Evolutionary conservation across 2,329 filamentous ascomycete species (phyloP), one percentile per base, ranked within the genome.

Genomic region (Xylariaceae sp.): DNA sequence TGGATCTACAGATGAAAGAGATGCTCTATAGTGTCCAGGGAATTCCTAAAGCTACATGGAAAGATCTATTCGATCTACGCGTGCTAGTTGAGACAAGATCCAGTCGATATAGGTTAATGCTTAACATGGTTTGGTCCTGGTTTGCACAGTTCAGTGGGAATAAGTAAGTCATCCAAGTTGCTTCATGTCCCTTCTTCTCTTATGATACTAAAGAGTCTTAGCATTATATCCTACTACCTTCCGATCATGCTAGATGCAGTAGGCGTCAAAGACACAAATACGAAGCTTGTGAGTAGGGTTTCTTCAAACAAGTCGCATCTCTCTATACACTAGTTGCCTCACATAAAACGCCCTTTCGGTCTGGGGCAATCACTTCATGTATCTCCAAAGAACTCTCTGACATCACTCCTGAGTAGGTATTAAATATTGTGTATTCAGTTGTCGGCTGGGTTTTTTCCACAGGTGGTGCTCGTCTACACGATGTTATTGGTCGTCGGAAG

Each of bases 91-190:
- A 72, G 43, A 67, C 65, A 1, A 69, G 68, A 4, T 68, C 73
- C 13, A 70, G 71, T 13, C 64, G 67, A 20, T 72, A 72, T 61
- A 67, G 70, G 21, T 58, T 73, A 21, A 69, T 75, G 50, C 70
- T 75, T 13, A 74, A 74, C 6, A 52, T 76, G 5, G 69, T 68
- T 1, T 76, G 74, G 48, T 70, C 72, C 5, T 75, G 72, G 68
- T 75, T 75, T 56, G 70, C 72, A 1, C 73, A 75, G 50, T 71
- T 74, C 32, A 73, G 70, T 37, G 73, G 72, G 11, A 74, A 74
- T 50, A 71, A 71, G 71, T 56, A 65, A 55, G 57, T 51, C 15
- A 2, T 27, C 11, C 13, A 16, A 15, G 16, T 3, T 6, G 13
- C 23, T 4, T 7, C 2, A 26, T 3, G 3, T 15, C 23, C 15